Evolutionary conservation across 2,329 filamentous ascomycete genomes (phyloP), one percentile per base, ranked within the genome.

Genomic region (Emericellopsis atlantica): DNA sequence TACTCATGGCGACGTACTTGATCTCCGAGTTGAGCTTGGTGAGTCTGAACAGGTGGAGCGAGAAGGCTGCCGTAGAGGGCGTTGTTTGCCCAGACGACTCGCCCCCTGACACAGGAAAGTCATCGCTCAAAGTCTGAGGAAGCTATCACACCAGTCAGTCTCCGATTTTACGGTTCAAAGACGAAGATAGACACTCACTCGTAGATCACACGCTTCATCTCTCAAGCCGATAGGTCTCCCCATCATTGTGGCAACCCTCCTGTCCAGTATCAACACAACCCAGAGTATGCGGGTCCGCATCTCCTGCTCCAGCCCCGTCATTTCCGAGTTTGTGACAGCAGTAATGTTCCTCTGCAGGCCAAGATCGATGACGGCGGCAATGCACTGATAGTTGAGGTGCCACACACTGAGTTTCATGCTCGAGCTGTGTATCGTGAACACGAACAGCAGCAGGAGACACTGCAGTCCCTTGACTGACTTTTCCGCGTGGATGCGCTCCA

Each of bases 221-320:
- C 71, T 57, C 2, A 76, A 48, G 0, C 70, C 70, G 39, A 76
- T 70, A 0, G 72, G 72, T 1, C 72, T 59, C 0, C 72, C 72
- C 68, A 76, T 70, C 54, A 72, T 74, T 0, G 70, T 76, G 3
- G 66, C 66, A 29, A 75, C 57, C 0, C 61, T 64, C 12, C 72
- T 59, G 42, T 76, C 71, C 4, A 76, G 56, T 0, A 59, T 66
- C 22, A 71, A 70, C 4, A 70, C 65, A 0, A 69, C 65, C 72
- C 71, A 76, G 38, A 76, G 75, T 5, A 74, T 62, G 3, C 71
- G 56, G 0, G 69, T 70, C n/a, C 72, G 56, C 61, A 74, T 67
- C 45, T 76, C 70, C 33, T 72, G 68, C 6, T 70, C 64, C 1
- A 73, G 45, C 0, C 69, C 45, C 0, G 69, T 66, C 2, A 74